A percentile compares a stretch with the other conserved stretches of the same genome.
These are phyloP conservation scores for Coemansia sp. DNA, from an alignment of 192 early-diverging fungal genomes.

Conservation along the genomic window DNA sequence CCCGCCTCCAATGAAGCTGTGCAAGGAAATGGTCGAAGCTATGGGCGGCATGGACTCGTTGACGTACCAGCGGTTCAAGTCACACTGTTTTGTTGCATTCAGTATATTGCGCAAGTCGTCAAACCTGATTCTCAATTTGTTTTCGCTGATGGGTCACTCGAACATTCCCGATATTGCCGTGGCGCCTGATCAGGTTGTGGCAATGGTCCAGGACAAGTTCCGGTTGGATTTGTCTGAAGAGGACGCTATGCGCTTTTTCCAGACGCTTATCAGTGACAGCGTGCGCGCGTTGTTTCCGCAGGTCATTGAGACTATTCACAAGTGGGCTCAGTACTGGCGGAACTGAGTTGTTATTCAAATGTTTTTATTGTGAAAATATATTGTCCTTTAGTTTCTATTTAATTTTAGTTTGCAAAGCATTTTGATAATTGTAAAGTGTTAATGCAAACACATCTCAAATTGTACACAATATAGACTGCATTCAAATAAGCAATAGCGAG, in stretches of 20 bases:
- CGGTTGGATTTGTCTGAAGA: slow-evolving; percentile 88
- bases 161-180: slow-evolving; percentile 97
- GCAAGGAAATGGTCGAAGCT: slow-evolving; percentile 99
- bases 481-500: not conserved
- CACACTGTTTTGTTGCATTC: slow-evolving; percentile 93
- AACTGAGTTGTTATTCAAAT: slow-evolving; percentile 12
- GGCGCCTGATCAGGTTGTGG: slow-evolving; percentile 96
- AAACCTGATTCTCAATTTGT: slow-evolving; percentile 95
- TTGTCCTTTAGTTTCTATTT: too few species aligned
- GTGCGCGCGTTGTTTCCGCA: slow-evolving; percentile 96
- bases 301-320: slow-evolving; percentile 97
- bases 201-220: slow-evolving; percentile 97
- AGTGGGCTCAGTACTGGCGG: slow-evolving; percentile 86
- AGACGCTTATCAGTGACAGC: slow-evolving; percentile 88
- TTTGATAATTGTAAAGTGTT: too few species aligned
- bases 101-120: slow-evolving; percentile 90
- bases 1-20: slow-evolving; percentile 99
- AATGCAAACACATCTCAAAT: not conserved
- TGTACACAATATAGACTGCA: not conserved
- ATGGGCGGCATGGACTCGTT: slow-evolving; percentile 93
- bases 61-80: slow-evolving; percentile 88
- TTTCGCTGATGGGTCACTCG: slow-evolving; percentile 96
- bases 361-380: too few species aligned
- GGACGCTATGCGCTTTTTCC: slow-evolving; percentile 93
- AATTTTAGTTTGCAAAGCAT: too few species aligned